Conservation (phyloP, 192 early-diverging fungal species). For the Haplosporangium gracile region DNA sequence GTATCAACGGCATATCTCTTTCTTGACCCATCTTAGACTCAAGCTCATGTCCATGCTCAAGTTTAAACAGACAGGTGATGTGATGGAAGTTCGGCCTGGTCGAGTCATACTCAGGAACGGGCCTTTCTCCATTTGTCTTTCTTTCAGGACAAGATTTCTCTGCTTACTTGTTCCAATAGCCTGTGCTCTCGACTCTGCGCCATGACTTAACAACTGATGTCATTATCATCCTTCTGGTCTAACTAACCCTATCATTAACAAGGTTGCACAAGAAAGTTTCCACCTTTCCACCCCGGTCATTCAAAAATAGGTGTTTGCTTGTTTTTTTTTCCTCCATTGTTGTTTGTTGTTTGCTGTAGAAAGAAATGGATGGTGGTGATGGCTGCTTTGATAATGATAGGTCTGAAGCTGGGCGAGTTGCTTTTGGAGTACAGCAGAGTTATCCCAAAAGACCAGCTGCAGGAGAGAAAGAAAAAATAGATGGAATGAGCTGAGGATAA, state of each 20-base stretch:
- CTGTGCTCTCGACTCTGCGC: not conserved
- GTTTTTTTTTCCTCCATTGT: too few relatives aligned
- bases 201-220: not conserved
- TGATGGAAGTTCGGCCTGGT: not conserved
- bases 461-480: not conserved
- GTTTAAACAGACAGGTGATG: not conserved
- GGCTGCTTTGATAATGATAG: not conserved
- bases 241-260: conserved; percentile 1
- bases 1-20: too few relatives aligned
- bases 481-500: not conserved
- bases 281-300: not conserved
- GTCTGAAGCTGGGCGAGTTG: not conserved
- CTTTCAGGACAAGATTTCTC: not conserved
- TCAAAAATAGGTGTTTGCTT: not conserved
- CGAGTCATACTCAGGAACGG: not conserved
- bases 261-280: not conserved
- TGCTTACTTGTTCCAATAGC: not conserved
- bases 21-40: not conserved
- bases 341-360: too few relatives aligned
- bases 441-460: conserved; percentile 4
- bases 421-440: not conserved
- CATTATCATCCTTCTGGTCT: not conserved
- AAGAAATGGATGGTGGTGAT: too few relatives aligned
- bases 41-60: too few relatives aligned
- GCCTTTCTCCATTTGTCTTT: not conserved